Base-by-base conservation (phyloP, 768 basidiomycete species). In the Nidularia sp. region DNA sequence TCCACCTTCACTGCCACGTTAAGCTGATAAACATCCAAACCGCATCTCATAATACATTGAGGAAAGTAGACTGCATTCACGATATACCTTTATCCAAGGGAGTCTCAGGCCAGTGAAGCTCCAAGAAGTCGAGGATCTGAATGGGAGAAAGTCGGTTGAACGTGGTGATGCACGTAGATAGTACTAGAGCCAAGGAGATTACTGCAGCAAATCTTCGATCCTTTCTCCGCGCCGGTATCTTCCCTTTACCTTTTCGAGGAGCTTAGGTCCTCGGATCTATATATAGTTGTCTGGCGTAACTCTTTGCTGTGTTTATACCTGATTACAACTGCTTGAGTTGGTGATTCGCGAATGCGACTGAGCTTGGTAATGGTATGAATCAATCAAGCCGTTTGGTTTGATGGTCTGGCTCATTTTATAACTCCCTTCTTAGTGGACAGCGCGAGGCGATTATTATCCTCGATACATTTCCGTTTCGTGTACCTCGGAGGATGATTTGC, bases 181-280 rank as follows among this genome's bases (percentile, higher is more conserved):
- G 39, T 5, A 41, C 10, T 41, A 41, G 44, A 25, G 44, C 13
- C 44, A 45, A 45, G 44, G 44, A 48, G 47, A 48, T 48, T 48
- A 48, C 47, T 25, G 22, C 9, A 31, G 25, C 47, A n/a, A 29
- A 35, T 33, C 34, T 35, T 48, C 45, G 45, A 46, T 46, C 31
- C 2, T 39, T 47, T 35, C 18, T 50, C 18, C 39, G 15, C 15
- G 10, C 39, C 39, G 39, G 39, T 41, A 41, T 13, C 1, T 18
- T 29, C n/a, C 18, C 6, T 32, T 42, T 35, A 32, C 53, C 43
- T 4, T 39, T 50, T 7, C 35, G 44, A 49, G 12, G 6, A 41
- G 39, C 29, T 10, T 12, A 18, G 31, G 12, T 64, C 63, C 63
- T 67, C 62, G 66, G 60, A 50, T 34, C 62, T 58, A 62, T 59